Conservation (phyloP, 1,284 basidiomycete species). For the Trichosporon sp. region DNA sequence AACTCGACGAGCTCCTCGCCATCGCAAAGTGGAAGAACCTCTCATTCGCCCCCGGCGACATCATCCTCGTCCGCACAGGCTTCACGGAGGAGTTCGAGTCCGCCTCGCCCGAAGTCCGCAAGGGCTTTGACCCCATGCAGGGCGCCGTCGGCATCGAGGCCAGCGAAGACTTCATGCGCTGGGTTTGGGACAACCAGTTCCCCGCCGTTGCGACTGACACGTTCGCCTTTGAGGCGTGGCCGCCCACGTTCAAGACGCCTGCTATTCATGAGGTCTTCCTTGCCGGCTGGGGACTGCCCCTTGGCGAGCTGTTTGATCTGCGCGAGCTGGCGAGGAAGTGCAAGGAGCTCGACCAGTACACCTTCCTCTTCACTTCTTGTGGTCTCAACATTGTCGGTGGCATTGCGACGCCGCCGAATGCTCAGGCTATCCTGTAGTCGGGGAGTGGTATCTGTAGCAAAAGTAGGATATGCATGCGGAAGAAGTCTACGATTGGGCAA, state of each 20-base stretch:
- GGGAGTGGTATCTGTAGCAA: no score
- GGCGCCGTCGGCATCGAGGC: slow-evolving; percentile 29
- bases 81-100: slow-evolving; percentile 30
- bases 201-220: slow-evolving; percentile 48
- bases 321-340: slow-evolving; percentile 43
- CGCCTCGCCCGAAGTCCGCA: not conserved
- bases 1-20: slow-evolving; percentile 27
- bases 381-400: slow-evolving; percentile 48
- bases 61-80: slow-evolving; percentile 46
- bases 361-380: slow-evolving; percentile 48
- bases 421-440: slow-evolving; percentile 41
- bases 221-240: slow-evolving; percentile 34
- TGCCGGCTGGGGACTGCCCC: slow-evolving; percentile 38
- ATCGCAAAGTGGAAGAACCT: slow-evolving; percentile 32
- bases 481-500: not conserved
- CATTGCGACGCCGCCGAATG: slow-evolving; percentile 49
- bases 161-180: slow-evolving; percentile 37
- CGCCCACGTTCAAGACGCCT: slow-evolving; percentile 9
- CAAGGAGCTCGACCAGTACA: slow-evolving; percentile 36
- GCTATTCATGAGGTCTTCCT: slow-evolving; percentile 35
- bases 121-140: slow-evolving; percentile 7
- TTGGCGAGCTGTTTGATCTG: slow-evolving; percentile 51
- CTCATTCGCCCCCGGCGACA: slow-evolving; percentile 36
- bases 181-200: slow-evolving; percentile 50
- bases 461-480: not conserved